Conservation (phyloP, 2,329 filamentous ascomycete genomes). For the Colletotrichum ledebouriae region DNA sequence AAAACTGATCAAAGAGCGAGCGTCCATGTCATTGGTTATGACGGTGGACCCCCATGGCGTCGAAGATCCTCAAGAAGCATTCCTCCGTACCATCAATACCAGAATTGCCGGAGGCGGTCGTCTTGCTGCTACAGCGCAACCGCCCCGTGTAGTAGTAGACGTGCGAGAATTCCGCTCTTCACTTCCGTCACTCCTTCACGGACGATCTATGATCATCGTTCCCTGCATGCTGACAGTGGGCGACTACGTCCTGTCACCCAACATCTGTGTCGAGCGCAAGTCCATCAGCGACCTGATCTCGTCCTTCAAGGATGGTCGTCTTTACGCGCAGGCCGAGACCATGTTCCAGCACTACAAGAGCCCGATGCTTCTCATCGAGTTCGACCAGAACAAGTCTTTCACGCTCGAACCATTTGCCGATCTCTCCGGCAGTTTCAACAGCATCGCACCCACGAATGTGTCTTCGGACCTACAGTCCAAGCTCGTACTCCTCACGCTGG, state of each 20-base stretch:
- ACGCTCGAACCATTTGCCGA: slow-evolving; percentile 88
- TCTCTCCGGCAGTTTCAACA: slow-evolving; percentile 70
- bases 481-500: slow-evolving; percentile 90
- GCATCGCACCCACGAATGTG: slow-evolving; percentile 70
- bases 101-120: slow-evolving; percentile 94
- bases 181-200: slow-evolving; percentile 90
- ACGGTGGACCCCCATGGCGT: slow-evolving; percentile 77
- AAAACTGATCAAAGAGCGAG: slow-evolving; percentile 92
- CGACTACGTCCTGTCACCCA: slow-evolving; percentile 93
- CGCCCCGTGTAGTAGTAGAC: slow-evolving; percentile 92
- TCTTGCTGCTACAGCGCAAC: slow-evolving; percentile 84
- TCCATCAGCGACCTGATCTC: slow-evolving; percentile 91
- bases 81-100: slow-evolving; percentile 95
- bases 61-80: slow-evolving; percentile 89
- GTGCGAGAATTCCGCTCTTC: slow-evolving; percentile 96
- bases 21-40: slow-evolving; percentile 91
- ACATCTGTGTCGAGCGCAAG: slow-evolving; percentile 95
- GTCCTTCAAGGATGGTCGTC: slow-evolving; percentile 90
- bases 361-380: slow-evolving; percentile 95
- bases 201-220: slow-evolving; percentile 86
- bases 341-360: slow-evolving; percentile 95
- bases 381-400: slow-evolving; percentile 97
- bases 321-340: slow-evolving; percentile 91
- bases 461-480: slow-evolving; percentile 88
- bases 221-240: slow-evolving; percentile 97